These are phyloP conservation scores for Aspergillus bridgeri DNA, from an alignment of 495 filamentous ascomycete genomes.

Conservation along the genomic window DNA sequence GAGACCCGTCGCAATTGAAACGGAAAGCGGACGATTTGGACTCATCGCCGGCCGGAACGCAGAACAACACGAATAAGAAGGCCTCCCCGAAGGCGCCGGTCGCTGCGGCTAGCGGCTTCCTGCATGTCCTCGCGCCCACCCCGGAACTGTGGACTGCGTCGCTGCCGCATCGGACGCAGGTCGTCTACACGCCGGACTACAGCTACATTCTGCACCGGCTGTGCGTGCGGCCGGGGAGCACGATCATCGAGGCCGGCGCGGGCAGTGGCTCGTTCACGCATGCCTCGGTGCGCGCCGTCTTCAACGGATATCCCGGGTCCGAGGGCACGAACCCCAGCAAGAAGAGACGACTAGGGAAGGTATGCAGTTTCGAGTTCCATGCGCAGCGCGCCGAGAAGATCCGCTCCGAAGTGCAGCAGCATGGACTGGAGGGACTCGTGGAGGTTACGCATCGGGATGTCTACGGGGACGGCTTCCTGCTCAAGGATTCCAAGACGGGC, in stretches of 20 bases:
- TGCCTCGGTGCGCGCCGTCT: constrained; percentile 81
- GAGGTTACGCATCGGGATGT: constrained; percentile 89
- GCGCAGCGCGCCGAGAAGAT: constrained; percentile 69
- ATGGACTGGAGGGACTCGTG: constrained; percentile 70
- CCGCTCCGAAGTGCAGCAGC: constrained; percentile 66
- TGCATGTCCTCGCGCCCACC: constrained; percentile 86
- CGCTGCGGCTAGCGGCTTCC: constrained; percentile 75
- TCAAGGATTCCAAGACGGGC: constrained; percentile 44
- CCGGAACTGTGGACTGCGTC: constrained; percentile 90
- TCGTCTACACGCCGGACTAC: constrained; percentile 97
- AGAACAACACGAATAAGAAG: constrained; percentile 21
- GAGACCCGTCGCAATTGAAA: constrained; percentile 35
- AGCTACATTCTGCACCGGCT: constrained; percentile 91
- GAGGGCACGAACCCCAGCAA: constrained; percentile 22
- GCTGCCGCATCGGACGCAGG: constrained; percentile 91
- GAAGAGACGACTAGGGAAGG: constrained; percentile 56
- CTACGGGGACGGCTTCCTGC: constrained; percentile 78
- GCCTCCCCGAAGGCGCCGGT: constrained; percentile 38
- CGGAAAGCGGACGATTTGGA: constrained; percentile 51
- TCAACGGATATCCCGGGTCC: constrained; percentile 65
- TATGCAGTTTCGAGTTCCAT: constrained; percentile 95
- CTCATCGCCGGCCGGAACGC: constrained; percentile 25
- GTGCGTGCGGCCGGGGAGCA: constrained; percentile 72
- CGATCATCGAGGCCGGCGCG: constrained; percentile 87
- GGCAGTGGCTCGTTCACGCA: constrained; percentile 96